These are phyloP conservation scores for Tilletia setariae DNA, from an alignment of 1,284 basidiomycete genomes.

Conservation along the genomic window DNA sequence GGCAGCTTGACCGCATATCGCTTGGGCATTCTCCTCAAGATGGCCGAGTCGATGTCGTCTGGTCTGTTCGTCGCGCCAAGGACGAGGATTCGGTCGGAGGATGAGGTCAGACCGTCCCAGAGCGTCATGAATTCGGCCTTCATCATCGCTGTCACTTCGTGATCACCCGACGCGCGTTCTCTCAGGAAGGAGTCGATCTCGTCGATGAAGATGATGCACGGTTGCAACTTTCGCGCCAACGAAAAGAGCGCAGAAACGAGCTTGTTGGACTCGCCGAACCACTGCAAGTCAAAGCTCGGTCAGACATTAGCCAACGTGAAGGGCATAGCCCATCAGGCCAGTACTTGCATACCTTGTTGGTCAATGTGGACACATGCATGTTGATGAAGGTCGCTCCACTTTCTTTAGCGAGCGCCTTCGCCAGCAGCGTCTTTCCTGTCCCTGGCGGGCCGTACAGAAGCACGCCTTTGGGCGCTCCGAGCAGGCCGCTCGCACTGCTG, in stretches of 20 bases:
- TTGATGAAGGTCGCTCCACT: constrained; percentile 84
- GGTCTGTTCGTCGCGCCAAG: constrained; percentile 95
- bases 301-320: constrained; percentile 57
- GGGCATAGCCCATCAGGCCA: background rate
- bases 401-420: constrained; percentile 65
- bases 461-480: constrained; percentile 62
- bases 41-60: constrained; percentile 90
- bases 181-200: constrained; percentile 85
- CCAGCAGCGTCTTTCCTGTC: constrained; percentile 57
- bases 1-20: constrained; percentile 88
- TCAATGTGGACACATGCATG: constrained; percentile 60
- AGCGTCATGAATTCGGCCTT: constrained; percentile 99
- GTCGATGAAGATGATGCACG: constrained; percentile 76
- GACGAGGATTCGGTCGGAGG: constrained; percentile 76
- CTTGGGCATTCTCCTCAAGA: constrained; percentile 93
- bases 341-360: constrained; percentile 52
- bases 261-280: constrained; percentile 98
- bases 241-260: constrained; percentile 77
- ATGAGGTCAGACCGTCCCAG: constrained; percentile 94
- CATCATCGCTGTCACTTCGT: constrained; percentile 98
- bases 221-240: constrained; percentile 71
- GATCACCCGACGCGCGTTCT: constrained; percentile 79
- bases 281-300: constrained; percentile 83
- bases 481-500: constrained; percentile 61
- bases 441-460: constrained; percentile 57